phyloP scores from a whole-genome alignment of 495 filamentous ascomycete species.

The Physcia stellaris region DNA sequence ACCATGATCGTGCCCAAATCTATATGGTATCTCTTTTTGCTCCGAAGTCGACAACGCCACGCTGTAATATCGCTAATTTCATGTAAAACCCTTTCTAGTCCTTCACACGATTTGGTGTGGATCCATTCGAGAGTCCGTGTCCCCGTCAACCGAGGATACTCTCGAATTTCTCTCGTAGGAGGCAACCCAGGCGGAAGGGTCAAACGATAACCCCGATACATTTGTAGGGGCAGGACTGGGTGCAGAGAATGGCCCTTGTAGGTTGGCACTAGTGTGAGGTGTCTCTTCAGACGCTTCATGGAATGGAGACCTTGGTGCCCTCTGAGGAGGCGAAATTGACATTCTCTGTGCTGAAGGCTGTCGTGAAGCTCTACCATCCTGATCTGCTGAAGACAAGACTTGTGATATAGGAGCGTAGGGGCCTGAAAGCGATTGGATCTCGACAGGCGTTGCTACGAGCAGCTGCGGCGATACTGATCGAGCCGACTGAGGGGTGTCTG shows the following conservation, averaged over 20 bases:
- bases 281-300: too few relatives aligned
- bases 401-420: not conserved
- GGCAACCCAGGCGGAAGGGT: not conserved
- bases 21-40: too few relatives aligned
- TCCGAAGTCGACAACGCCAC: constrained; percentile 2
- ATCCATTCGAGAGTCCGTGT: constrained; percentile 5
- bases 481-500: not conserved
- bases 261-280: not conserved
- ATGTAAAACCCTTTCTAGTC: not conserved
- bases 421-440: not conserved
- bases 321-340: too few relatives aligned
- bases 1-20: too few relatives aligned
- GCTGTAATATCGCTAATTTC: not conserved
- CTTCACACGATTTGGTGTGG: constrained; percentile 10
- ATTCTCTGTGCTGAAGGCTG: not conserved
- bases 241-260: not conserved
- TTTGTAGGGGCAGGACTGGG: not conserved
- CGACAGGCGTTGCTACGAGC: not conserved
- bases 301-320: too few relatives aligned
- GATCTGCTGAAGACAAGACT: not conserved
- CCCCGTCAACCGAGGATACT: constrained; percentile 3
- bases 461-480: not conserved
- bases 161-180: not conserved
- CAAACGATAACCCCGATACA: not conserved
- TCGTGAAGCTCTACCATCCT: not conserved